A percentile compares a stretch with the other conserved stretches of the same genome.
Conservation (phyloP, 495 filamentous ascomycete genomes). For the Neurospora sp. region DNA sequence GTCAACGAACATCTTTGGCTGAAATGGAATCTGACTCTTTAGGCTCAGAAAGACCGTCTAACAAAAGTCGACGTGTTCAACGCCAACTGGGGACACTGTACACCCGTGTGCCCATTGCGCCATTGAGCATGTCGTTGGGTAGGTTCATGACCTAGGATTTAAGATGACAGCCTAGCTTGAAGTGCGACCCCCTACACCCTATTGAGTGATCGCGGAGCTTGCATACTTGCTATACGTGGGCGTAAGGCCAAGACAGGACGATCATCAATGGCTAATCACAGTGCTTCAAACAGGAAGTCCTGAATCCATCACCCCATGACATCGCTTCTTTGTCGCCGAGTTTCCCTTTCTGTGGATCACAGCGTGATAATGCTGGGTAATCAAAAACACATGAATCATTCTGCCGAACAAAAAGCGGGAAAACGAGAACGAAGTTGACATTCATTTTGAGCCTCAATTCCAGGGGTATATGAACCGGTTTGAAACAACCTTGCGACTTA, state of each 20-base stretch:
- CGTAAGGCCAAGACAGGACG: background rate
- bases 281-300: background rate
- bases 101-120: background rate
- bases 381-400: background rate
- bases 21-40: background rate
- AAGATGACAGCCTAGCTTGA: background rate
- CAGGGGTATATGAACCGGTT: background rate
- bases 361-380: background rate
- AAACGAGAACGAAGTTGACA: background rate
- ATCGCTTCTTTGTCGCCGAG: background rate
- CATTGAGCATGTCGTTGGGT: background rate
- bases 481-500: background rate
- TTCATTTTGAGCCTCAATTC: background rate
- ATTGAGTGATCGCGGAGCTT: background rate
- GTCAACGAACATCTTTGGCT: background rate
- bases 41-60: background rate
- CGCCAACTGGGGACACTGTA: background rate
- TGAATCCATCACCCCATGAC: background rate
- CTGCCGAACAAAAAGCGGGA: background rate
- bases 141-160: background rate
- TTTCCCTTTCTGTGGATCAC: background rate
- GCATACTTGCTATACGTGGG: background rate
- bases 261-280: background rate
- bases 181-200: background rate
- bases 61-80: background rate